phyloP scores from a whole-genome alignment of 73 alveolate species.

The Urostyla sp. region DNA sequence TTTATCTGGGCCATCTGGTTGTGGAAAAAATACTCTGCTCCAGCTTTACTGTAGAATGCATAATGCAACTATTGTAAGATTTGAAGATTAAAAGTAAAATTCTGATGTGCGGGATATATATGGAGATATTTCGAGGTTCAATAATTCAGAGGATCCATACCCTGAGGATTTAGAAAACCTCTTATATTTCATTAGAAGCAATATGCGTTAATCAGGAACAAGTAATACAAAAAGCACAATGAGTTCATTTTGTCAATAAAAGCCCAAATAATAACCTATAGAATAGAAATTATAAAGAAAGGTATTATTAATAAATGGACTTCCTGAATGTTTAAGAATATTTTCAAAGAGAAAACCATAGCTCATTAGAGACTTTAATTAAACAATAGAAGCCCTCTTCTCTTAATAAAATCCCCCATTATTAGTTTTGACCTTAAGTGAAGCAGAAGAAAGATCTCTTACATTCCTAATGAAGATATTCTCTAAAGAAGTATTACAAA shows the following conservation, averaged over 20 bases:
- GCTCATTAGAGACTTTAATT: conserved; percentile 18
- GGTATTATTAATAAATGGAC: conserved; percentile 25
- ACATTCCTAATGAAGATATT: conserved; percentile 38
- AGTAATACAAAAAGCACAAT: background rate
- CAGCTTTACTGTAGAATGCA: conserved; percentile 15
- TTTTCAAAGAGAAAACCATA: conserved; percentile 1
- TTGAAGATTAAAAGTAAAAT: background rate
- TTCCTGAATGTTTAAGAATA: conserved; percentile 56
- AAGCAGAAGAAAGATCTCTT: conserved; percentile 19
- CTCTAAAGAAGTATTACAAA: background rate
- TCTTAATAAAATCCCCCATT: background rate
- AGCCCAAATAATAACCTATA: background rate
- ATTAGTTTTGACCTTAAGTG: conserved; percentile 53
- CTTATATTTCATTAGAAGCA: conserved; percentile 16
- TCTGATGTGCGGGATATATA: background rate
- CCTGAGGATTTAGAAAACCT: conserved; percentile 8
- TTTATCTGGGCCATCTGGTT: conserved; percentile 51
- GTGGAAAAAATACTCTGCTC: conserved; percentile 46
- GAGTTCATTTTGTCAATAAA: background rate
- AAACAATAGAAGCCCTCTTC: background rate
- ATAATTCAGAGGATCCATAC: background rate
- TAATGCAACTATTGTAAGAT: background rate
- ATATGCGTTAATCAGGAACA: background rate
- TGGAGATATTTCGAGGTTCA: background rate
- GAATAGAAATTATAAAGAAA: background rate